Percentiles rank a stretch among this genome's conserved stretches.
phyloP scores from a whole-genome alignment of 441 rosid genomes.

The Adansonia rubrostipa region DNA sequence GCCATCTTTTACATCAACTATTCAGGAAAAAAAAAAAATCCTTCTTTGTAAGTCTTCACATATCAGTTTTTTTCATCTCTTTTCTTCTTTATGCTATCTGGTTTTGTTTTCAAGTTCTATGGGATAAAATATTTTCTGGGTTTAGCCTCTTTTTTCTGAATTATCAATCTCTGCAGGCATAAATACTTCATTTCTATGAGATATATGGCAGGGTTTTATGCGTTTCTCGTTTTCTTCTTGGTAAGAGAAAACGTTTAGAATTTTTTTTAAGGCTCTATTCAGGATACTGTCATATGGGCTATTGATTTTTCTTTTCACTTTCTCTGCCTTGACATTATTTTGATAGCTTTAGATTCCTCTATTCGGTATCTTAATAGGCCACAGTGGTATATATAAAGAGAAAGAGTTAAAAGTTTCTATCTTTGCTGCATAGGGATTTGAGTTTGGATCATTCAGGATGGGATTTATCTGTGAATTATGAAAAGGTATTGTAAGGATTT shows the following conservation, averaged over 20 bases:
- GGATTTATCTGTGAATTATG: slow-evolving; percentile 5
- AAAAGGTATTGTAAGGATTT: slow-evolving; percentile 21
- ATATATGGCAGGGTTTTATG: slow-evolving; percentile 15
- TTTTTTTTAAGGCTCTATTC: not conserved
- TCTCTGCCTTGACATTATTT: not conserved
- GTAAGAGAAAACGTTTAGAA: slow-evolving; percentile 5
- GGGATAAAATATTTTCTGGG: slow-evolving; percentile 20
- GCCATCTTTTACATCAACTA: slow-evolving; percentile 8
- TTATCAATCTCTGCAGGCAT: not conserved
- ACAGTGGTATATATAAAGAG: slow-evolving; percentile 18
- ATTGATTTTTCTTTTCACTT: not conserved
- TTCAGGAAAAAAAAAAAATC: slow-evolving; percentile 6
- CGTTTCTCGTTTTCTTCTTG: slow-evolving; percentile 7
- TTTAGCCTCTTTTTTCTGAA: slow-evolving; percentile 16
- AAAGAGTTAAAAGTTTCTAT: slow-evolving; percentile 12
- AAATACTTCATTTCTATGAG: slow-evolving; percentile 14
- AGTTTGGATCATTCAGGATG: slow-evolving; percentile 21
- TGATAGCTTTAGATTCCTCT: not conserved
- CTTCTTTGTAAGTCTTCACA: slow-evolving; percentile 14
- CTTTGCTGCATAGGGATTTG: slow-evolving; percentile 23
- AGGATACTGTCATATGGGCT: not conserved
- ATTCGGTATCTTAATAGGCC: slow-evolving; percentile 19
- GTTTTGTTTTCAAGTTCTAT: slow-evolving; percentile 2
- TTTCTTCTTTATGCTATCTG: not conserved
- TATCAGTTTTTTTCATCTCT: slow-evolving; percentile 7